These are phyloP conservation scores for Penstemon barbatus DNA, from an alignment of 257 asterid genomes.

Conservation along the genomic window DNA sequence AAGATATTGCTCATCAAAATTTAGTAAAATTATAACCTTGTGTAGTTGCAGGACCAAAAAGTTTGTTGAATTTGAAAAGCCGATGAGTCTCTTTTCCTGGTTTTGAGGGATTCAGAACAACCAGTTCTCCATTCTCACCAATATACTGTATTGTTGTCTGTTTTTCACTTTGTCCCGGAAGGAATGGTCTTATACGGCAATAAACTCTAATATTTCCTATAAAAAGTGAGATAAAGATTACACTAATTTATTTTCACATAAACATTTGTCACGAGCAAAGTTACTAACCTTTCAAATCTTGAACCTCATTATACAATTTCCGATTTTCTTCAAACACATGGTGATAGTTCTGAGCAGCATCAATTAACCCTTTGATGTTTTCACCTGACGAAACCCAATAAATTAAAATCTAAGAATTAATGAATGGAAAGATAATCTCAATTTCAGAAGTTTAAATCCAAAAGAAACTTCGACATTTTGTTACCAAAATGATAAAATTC, in stretches of 20 bases:
- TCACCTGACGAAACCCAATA: conserved; percentile 45
- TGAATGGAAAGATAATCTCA: conserved; percentile 8
- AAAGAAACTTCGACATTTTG: conserved; percentile 23
- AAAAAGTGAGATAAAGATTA: conserved; percentile 24
- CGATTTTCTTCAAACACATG: conserved; percentile 83
- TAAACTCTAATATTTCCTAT: conserved; percentile 91
- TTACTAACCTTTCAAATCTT: conserved; percentile 88
- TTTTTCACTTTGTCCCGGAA: conserved; percentile 64
- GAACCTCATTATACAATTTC: conserved; percentile 89
- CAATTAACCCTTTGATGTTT: conserved; percentile 69
- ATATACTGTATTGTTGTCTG: conserved; percentile 77
- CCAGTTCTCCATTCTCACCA: conserved; percentile 92
- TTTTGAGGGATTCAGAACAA: conserved; percentile 75
- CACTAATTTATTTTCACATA: conserved; percentile 29
- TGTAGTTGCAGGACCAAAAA: conserved; percentile 71
- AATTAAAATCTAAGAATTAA: conserved; percentile 18
- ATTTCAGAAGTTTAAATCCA: conserved; percentile 21
- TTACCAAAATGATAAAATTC: conserved; percentile 75
- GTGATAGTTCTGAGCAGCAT: conserved; percentile 89
- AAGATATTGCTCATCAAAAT: neutral
- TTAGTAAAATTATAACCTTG: conserved; percentile 64
- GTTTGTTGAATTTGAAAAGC: conserved; percentile 88
- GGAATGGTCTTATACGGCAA: conserved; percentile 90
- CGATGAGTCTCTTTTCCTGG: conserved; percentile 89
- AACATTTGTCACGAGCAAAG: conserved; percentile 16